Evolutionary conservation across 306 rosid genomes (phyloP).

Genomic region (Pterocarpus macrocarpus): DNA sequence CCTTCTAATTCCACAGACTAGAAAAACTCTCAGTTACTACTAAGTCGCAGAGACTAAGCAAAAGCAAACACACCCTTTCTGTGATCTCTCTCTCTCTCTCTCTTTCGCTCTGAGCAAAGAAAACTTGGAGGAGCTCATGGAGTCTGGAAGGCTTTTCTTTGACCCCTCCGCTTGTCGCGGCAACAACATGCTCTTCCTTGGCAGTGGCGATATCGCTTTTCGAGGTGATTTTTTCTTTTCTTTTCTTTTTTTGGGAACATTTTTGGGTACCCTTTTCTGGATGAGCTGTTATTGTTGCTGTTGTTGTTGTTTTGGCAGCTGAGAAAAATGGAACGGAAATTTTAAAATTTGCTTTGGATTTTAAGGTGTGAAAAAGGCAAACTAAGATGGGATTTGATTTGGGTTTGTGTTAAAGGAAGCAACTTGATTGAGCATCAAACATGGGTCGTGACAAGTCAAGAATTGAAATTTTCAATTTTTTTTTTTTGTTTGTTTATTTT

Average conservation of each 20-base stretch:
- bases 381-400: not conserved
- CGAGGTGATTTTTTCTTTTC: constrained; percentile 59
- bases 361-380: not conserved
- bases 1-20: not conserved
- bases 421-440: constrained; percentile 38
- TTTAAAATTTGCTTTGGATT: not conserved
- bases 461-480: not conserved
- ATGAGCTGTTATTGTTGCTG: not conserved
- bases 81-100: not conserved
- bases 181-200: constrained; percentile 84
- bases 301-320: not conserved
- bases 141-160: constrained; percentile 77
- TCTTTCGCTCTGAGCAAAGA: not conserved
- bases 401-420: constrained; percentile 42
- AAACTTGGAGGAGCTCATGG: constrained; percentile 50
- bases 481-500: not conserved
- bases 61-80: not conserved
- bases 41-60: not conserved
- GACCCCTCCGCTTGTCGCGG: constrained; percentile 66
- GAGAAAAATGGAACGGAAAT: constrained; percentile 28
- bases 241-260: not conserved
- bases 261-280: not conserved
- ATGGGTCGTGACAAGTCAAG: constrained; percentile 8
- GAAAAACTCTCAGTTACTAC: not conserved
- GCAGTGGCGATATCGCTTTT: constrained; percentile 68